Evolutionary conservation across 176 grass and related monocot species (phyloP).

Genomic region (Oropetium thomaeum): DNA sequence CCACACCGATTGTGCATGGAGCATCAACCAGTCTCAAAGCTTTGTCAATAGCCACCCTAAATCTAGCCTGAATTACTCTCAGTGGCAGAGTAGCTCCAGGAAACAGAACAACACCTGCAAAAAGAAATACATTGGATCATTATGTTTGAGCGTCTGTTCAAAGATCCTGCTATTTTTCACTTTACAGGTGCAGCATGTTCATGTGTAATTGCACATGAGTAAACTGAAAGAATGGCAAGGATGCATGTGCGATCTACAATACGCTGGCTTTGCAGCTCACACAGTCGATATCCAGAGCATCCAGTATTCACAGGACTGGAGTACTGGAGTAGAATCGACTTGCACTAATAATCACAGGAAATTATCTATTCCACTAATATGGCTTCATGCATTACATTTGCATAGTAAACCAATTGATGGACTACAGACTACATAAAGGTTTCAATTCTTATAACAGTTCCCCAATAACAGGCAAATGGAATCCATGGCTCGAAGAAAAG

Average conservation of each 20-base stretch:
- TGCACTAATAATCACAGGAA: neutral
- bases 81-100: constrained; percentile 91
- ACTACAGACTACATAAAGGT: neutral
- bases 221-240: neutral
- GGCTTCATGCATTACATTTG: neutral
- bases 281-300: neutral
- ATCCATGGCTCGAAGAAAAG: neutral
- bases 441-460: neutral
- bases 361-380: constrained; percentile 10
- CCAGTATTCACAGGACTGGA: neutral
- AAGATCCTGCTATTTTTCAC: neutral
- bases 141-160: constrained; percentile 24
- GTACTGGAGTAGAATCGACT: neutral
- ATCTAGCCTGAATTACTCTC: constrained; percentile 68
- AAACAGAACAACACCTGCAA: constrained; percentile 85
- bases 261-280: neutral
- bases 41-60: constrained; percentile 71
- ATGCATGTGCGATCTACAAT: constrained; percentile 1
- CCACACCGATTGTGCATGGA: constrained; percentile 84
- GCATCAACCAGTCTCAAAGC: constrained; percentile 63
- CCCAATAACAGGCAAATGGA: neutral
- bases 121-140: constrained; percentile 21
- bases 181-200: neutral
- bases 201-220: constrained; percentile 15
- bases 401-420: neutral